These are phyloP conservation scores for Pleurotus ostreatus DNA, from an alignment of 768 basidiomycete species.

Conservation along the genomic window DNA sequence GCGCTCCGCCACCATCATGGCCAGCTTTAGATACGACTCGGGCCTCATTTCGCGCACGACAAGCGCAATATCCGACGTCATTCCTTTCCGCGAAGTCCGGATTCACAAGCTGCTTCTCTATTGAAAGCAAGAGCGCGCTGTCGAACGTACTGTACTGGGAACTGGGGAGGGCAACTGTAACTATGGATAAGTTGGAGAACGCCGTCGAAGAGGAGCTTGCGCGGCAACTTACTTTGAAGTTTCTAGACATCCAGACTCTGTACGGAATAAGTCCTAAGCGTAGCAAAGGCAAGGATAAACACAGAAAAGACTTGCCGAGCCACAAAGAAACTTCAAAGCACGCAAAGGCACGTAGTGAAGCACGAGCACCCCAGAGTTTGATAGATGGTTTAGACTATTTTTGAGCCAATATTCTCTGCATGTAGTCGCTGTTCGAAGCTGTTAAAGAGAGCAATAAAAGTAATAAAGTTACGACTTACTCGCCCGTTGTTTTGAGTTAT, in stretches of 20 bases:
- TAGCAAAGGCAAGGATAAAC: not conserved
- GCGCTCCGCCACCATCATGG: constrained; percentile 10
- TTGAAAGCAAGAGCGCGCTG: constrained; percentile 28
- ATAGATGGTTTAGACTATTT: constrained; percentile 30
- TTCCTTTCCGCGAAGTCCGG: constrained; percentile 26
- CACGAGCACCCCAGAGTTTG: constrained; percentile 13
- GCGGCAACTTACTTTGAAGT: constrained; percentile 23
- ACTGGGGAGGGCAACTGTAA: constrained; percentile 26
- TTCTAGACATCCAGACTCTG: constrained; percentile 18
- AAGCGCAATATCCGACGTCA: constrained; percentile 34
- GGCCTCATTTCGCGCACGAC: constrained; percentile 29
- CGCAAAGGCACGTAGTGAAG: not conserved
- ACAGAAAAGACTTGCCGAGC: not conserved
- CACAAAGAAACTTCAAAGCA: constrained; percentile 4
- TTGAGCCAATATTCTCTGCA: constrained; percentile 6
- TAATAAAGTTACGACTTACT: not conserved
- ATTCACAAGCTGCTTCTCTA: constrained; percentile 32
- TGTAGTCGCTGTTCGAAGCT: too few species aligned
- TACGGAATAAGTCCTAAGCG: constrained; percentile 10
- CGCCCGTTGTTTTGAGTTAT: not conserved
- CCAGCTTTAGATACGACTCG: constrained; percentile 19
- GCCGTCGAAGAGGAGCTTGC: constrained; percentile 29
- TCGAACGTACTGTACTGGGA: constrained; percentile 27
- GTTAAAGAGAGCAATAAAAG: too few species aligned
- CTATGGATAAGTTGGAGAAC: constrained; percentile 36